Percentiles rank a stretch among this genome's conserved stretches.
Conservation (phyloP, 148 eudicot species). For the Nepenthes mirabilis region DNA sequence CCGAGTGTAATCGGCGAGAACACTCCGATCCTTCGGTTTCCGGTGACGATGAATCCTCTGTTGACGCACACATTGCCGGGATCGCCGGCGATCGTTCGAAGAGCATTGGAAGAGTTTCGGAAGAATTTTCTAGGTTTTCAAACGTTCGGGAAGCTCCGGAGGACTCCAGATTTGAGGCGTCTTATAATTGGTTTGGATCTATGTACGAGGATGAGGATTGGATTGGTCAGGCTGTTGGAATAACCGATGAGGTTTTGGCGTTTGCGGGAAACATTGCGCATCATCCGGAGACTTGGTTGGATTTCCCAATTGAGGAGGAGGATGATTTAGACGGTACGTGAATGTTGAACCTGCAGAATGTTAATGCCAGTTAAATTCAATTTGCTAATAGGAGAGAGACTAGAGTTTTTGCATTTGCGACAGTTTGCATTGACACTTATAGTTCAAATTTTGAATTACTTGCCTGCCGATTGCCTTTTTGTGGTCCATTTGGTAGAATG, state of each 20-base stretch:
- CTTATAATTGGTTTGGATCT: slow-evolving; percentile 5
- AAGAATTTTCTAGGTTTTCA: slow-evolving; percentile 3
- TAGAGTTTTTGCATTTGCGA: too few relatives aligned
- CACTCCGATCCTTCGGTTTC: slow-evolving; percentile 10
- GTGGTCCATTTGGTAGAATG: too few relatives aligned
- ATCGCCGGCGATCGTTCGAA: slow-evolving; percentile 3
- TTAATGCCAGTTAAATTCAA: not conserved
- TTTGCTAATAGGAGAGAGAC: not conserved
- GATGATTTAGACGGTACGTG: slow-evolving; percentile 56
- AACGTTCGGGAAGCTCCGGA: slow-evolving; percentile 5
- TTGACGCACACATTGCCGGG: slow-evolving; percentile 2
- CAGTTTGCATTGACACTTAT: too few relatives aligned
- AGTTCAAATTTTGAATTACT: too few relatives aligned
- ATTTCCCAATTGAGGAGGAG: slow-evolving; percentile 71
- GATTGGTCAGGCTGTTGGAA: slow-evolving; percentile 34
- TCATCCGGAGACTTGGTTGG: slow-evolving; percentile 97
- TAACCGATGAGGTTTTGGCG: slow-evolving; percentile 80
- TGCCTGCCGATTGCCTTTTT: too few relatives aligned
- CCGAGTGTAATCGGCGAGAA: slow-evolving; percentile 12
- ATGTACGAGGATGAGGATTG: slow-evolving; percentile 21
- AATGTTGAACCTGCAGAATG: not conserved
- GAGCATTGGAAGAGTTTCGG: not conserved
- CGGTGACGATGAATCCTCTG: slow-evolving; percentile 8
- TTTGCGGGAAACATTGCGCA: slow-evolving; percentile 77
- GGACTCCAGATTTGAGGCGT: not conserved